A percentile compares a stretch with the other conserved stretches of the same genome.
phyloP scores from a whole-genome alignment of 805 yeast species.

The Cyberlindnera amylophila region DNA sequence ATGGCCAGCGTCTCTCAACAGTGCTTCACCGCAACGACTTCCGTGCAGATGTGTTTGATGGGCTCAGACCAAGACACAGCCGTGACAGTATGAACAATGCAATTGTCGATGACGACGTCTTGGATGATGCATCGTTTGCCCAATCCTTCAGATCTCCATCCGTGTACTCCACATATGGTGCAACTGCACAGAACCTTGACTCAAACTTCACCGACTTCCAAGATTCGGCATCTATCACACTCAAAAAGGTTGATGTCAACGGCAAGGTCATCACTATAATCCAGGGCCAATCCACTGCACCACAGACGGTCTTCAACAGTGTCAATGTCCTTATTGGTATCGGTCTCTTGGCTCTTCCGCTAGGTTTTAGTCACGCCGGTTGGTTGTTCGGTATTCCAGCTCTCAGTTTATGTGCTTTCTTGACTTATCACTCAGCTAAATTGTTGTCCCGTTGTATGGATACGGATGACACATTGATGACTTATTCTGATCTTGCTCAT shows the following conservation, averaged over 20 bases:
- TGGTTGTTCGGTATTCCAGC: conserved; percentile 64
- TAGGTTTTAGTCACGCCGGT: conserved; percentile 69
- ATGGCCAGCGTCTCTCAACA: conserved; percentile 62
- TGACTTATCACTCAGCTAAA: conserved; percentile 76
- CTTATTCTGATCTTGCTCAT: conserved; percentile 85
- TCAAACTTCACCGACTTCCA: conserved; percentile 44
- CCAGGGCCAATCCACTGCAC: conserved; percentile 78
- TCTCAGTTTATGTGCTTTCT: conserved; percentile 54
- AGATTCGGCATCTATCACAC: conserved; percentile 47
- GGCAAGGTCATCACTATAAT: conserved; percentile 69
- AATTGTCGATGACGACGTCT: conserved; percentile 26
- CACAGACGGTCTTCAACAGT: conserved; percentile 75
- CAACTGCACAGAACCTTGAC: conserved; percentile 27
- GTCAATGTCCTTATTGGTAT: conserved; percentile 75
- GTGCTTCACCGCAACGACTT: conserved; percentile 33
- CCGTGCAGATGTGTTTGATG: conserved; percentile 31
- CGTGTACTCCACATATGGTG: conserved; percentile 30
- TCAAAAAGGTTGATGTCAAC: conserved; percentile 66
- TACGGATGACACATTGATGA: conserved; percentile 73
- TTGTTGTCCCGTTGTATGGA: conserved; percentile 72
- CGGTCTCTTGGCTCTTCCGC: conserved; percentile 70
- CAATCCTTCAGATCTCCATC: conserved; percentile 28
- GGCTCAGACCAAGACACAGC: conserved; percentile 20
- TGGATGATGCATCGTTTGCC: conserved; percentile 38
- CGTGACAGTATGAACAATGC: conserved; percentile 17